Evolutionary conservation across 1,284 basidiomycete genomes (phyloP).

Genomic region (Mycena citricolor): DNA sequence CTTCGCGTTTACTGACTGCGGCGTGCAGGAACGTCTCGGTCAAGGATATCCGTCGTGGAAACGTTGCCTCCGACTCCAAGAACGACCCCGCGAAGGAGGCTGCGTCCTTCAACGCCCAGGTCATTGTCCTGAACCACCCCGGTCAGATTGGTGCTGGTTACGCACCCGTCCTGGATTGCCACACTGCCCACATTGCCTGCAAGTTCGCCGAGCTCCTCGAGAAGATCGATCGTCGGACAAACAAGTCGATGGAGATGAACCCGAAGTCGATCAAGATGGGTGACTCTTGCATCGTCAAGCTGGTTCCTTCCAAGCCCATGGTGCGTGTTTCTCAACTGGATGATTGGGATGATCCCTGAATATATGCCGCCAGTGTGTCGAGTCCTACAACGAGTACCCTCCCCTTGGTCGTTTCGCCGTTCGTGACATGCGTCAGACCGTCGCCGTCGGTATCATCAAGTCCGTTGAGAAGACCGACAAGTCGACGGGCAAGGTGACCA

Average conservation of each 20-base stretch:
- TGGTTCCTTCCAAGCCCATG: slow-evolving; percentile 96
- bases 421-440: slow-evolving; percentile 98
- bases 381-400: slow-evolving; percentile 97
- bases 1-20: not conserved
- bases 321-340: slow-evolving; percentile 34
- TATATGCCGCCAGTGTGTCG: slow-evolving; percentile 63
- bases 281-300: slow-evolving; percentile 96
- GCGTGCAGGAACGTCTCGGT: slow-evolving; percentile 94
- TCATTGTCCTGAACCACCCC: slow-evolving; percentile 99
- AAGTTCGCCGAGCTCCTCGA: slow-evolving; percentile 97
- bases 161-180: slow-evolving; percentile 98
- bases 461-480: slow-evolving; percentile 92
- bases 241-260: slow-evolving; percentile 83
- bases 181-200: slow-evolving; percentile 99
- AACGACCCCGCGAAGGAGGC: slow-evolving; percentile 99
- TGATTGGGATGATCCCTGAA: not conserved
- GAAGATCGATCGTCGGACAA: slow-evolving; percentile 99
- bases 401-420: slow-evolving; percentile 99
- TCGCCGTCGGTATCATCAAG: slow-evolving; percentile 98
- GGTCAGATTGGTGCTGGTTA: slow-evolving; percentile 99
- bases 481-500: slow-evolving; percentile 86
- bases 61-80: slow-evolving; percentile 99
- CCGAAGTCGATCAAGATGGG: slow-evolving; percentile 99
- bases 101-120: slow-evolving; percentile 99
- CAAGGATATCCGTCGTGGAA: slow-evolving; percentile 99